Percentiles rank a stretch among this genome's conserved stretches.
phyloP scores from a whole-genome alignment of 352 stramenopile genomes.

The Phytophthora pistaciae region DNA sequence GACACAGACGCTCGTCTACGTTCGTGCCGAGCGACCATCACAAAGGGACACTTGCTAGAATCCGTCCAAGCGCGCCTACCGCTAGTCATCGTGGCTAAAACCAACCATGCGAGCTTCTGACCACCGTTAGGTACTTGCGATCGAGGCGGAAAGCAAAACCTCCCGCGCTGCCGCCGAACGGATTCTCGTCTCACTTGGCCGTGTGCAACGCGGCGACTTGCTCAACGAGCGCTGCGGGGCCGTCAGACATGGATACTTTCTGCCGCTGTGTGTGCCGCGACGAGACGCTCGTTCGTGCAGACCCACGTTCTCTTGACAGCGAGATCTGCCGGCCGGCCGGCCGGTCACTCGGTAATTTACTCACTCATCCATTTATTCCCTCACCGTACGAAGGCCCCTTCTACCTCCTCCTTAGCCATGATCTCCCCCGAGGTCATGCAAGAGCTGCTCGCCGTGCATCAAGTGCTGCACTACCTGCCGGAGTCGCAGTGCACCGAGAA shows the following conservation, averaged over 20 bases:
- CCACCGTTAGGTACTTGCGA: not conserved
- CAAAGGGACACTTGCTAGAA: not conserved
- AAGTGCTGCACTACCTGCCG: constrained; percentile 51
- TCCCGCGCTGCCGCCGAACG: not conserved
- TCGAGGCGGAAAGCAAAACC: not conserved
- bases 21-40: not conserved
- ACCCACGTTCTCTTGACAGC: constrained; percentile 9
- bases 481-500: constrained; percentile 40
- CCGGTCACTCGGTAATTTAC: constrained; percentile 31
- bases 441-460: constrained; percentile 41
- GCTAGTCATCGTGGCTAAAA: too few relatives aligned
- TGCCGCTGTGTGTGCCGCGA: constrained; percentile 5
- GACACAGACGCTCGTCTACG: not conserved
- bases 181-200: constrained; percentile 7
- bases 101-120: not conserved
- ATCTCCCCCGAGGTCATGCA: constrained; percentile 50
- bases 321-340: not conserved
- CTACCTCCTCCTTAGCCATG: constrained; percentile 17
- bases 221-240: not conserved
- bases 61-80: too few relatives aligned
- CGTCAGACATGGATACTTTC: constrained; percentile 22
- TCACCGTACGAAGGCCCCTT: constrained; percentile 1
- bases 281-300: constrained; percentile 5
- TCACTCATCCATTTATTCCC: not conserved
- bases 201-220: constrained; percentile 12